phyloP scores from a whole-genome alignment of 805 yeast species.

The Komagataella populi region DNA sequence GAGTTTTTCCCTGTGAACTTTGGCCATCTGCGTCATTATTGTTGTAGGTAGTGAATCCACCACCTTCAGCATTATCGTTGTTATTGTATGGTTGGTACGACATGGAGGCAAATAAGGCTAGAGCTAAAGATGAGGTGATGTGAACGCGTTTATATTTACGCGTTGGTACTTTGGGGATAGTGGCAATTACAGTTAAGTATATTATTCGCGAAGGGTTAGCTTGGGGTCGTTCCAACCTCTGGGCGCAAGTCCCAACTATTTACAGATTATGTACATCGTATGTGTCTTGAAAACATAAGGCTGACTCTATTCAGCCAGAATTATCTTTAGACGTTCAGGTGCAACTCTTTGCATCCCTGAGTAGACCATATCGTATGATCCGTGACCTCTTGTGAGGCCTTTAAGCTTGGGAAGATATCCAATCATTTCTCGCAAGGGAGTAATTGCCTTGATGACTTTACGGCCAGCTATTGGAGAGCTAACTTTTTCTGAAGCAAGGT shows the following conservation, averaged over 20 bases:
- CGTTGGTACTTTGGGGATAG: neutral
- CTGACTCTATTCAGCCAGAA: constrained; percentile 10
- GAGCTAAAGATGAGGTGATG: neutral
- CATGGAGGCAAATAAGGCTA: neutral
- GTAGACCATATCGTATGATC: constrained; percentile 68
- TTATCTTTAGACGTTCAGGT: constrained; percentile 29
- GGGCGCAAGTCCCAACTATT: neutral
- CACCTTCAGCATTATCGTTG: constrained; percentile 14
- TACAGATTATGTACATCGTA: neutral
- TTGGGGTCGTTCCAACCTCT: neutral
- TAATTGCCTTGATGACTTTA: constrained; percentile 59
- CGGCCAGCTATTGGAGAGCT: constrained; percentile 14
- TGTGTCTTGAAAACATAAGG: neutral
- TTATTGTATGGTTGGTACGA: constrained; percentile 23
- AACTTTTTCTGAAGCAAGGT: constrained; percentile 11
- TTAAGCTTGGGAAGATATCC: constrained; percentile 73
- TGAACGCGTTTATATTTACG: neutral
- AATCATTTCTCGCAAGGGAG: constrained; percentile 82
- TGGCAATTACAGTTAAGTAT: no score
- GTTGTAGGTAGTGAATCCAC: constrained; percentile 17
- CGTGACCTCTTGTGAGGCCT: constrained; percentile 83
- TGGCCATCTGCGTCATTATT: constrained; percentile 1
- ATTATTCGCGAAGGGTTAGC: neutral
- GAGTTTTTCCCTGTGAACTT: constrained; percentile 12
- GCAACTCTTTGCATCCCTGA: constrained; percentile 59